Percentiles rank a stretch among this genome's conserved stretches.
These are phyloP conservation scores for Cercophora scortea DNA, from an alignment of 495 filamentous ascomycete genomes.

Conservation along the genomic window DNA sequence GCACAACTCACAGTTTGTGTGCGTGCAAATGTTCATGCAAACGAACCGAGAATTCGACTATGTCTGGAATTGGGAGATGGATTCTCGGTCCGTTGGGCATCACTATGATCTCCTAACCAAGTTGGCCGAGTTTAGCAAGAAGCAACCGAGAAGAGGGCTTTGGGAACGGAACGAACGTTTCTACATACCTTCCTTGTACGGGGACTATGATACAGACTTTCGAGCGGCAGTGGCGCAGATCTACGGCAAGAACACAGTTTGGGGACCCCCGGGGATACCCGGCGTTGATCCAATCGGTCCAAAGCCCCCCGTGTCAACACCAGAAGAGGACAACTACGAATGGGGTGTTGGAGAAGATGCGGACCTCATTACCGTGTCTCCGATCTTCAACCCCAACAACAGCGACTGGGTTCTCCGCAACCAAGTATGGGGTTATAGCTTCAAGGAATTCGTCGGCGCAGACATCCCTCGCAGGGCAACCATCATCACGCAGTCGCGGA, in stretches of 20 bases:
- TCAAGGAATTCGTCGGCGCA: slow-evolving; percentile 33
- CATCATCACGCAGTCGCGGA: slow-evolving; percentile 58
- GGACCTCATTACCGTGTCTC: slow-evolving; percentile 62
- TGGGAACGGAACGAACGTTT: slow-evolving; percentile 71
- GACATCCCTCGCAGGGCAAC: slow-evolving; percentile 56
- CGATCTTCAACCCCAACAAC: slow-evolving; percentile 59
- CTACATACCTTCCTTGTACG: slow-evolving; percentile 60
- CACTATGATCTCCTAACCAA: slow-evolving; percentile 62
- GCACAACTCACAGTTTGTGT: slow-evolving; percentile 47
- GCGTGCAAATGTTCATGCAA: slow-evolving; percentile 58
- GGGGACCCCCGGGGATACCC: slow-evolving; percentile 50
- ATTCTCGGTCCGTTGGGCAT: slow-evolving; percentile 63
- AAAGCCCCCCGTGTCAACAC: slow-evolving; percentile 41
- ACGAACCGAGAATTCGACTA: slow-evolving; percentile 64
- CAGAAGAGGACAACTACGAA: slow-evolving; percentile 53
- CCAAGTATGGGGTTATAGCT: slow-evolving; percentile 54
- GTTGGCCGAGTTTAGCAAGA: slow-evolving; percentile 47
- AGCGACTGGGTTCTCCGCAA: slow-evolving; percentile 57
- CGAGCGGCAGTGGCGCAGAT: slow-evolving; percentile 38
- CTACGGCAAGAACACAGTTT: slow-evolving; percentile 43
- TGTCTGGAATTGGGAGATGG: slow-evolving; percentile 72
- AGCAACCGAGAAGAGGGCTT: slow-evolving; percentile 57
- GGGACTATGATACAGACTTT: slow-evolving; percentile 47
- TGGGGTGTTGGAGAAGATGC: slow-evolving; percentile 75
- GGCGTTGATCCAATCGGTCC: slow-evolving; percentile 54